Conservation (phyloP, 495 filamentous ascomycete genomes). For the Penicillium samsonianum region DNA sequence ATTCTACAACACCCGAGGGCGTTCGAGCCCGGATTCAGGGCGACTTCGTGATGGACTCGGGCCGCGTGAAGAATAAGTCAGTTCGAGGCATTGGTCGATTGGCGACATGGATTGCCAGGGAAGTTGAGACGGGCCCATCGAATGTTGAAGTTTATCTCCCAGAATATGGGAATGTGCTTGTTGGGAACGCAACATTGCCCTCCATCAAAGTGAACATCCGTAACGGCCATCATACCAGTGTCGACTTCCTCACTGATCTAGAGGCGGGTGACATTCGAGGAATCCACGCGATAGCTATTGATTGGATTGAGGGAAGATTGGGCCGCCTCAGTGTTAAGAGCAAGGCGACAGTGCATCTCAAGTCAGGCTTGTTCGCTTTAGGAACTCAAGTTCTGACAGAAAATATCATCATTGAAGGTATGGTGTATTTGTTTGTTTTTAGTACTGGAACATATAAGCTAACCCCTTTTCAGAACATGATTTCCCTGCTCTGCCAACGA, state of each 20-base stretch:
- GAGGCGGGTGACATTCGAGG: conserved; percentile 74
- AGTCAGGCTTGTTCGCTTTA: conserved; percentile 74
- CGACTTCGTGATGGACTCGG: conserved; percentile 75
- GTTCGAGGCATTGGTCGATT: conserved; percentile 73
- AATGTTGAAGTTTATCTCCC: conserved; percentile 78
- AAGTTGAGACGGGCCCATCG: conserved; percentile 68
- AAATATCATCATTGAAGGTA: conserved; percentile 77
- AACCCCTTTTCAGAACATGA: conserved; percentile 49
- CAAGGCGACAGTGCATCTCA: conserved; percentile 66
- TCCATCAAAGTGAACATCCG: conserved; percentile 70
- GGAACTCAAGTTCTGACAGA: conserved; percentile 72
- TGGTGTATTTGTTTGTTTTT: conserved; percentile 38
- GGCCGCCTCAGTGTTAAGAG: conserved; percentile 66
- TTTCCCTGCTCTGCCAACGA: conserved; percentile 73
- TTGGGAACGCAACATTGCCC: conserved; percentile 77
- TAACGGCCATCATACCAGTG: conserved; percentile 70
- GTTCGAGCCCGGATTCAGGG: conserved; percentile 77
- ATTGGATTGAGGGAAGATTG: conserved; percentile 81
- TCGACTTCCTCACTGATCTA: conserved; percentile 79
- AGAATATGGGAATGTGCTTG: conserved; percentile 73
- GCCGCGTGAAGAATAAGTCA: conserved; percentile 64
- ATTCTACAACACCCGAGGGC: conserved; percentile 75
- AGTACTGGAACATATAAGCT: conserved; percentile 12
- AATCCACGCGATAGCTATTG: conserved; percentile 76
- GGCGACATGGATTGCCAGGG: conserved; percentile 77